Conservation (phyloP, 1,139 yeast species). For the Sugiyamaella novakii region DNA sequence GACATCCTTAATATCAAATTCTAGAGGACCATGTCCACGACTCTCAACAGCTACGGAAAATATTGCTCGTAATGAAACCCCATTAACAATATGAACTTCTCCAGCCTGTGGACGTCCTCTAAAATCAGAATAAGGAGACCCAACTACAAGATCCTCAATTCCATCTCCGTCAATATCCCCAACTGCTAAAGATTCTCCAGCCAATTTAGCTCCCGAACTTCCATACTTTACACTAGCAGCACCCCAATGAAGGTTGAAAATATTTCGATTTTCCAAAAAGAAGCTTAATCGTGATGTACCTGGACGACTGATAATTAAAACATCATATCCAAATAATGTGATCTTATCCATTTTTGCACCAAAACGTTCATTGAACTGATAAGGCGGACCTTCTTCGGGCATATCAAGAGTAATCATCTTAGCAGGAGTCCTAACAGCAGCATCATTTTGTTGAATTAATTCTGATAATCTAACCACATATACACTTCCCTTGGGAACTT, state of each 20-base stretch:
- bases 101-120: conserved; percentile 46
- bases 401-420: conserved; percentile 10
- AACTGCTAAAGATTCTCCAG: conserved; percentile 39
- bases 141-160: conserved; percentile 48
- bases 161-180: conserved; percentile 45
- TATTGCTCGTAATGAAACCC: conserved; percentile 33
- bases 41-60: conserved; percentile 41
- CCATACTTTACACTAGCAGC: conserved; percentile 42
- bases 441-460: conserved; percentile 1
- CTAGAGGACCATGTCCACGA: conserved; percentile 17
- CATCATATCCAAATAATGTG: conserved; percentile 27
- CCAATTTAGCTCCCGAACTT: conserved; percentile 44
- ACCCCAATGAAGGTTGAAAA: conserved; percentile 30
- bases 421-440: conserved; percentile 3
- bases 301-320: conserved; percentile 41
- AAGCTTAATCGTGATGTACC: conserved; percentile 41
- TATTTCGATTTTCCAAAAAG: conserved; percentile 32
- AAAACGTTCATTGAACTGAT: conserved; percentile 33
- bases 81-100: conserved; percentile 45
- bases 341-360: conserved; percentile 37
- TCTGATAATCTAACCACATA: conserved; percentile 28
- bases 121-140: conserved; percentile 48
- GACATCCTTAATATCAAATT: conserved; percentile 35
- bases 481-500: conserved; percentile 30
- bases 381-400: conserved; percentile 8